Conservation (phyloP, 768 basidiomycete species). For the Lanmaoa rubissima region DNA sequence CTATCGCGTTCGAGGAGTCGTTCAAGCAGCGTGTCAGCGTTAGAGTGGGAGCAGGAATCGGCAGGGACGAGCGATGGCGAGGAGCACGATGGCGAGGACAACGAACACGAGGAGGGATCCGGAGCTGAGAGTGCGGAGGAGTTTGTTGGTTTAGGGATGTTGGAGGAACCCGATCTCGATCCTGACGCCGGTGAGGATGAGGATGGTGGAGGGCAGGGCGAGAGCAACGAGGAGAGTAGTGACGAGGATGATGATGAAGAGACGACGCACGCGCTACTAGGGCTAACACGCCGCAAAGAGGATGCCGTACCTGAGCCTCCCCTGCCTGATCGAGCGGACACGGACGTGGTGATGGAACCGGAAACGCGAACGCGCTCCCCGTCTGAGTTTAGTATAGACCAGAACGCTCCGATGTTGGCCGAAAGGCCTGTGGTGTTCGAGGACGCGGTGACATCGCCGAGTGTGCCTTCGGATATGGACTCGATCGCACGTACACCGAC, state of each 20-base stretch:
- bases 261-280: conserved; percentile 29
- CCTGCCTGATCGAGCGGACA: neutral
- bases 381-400: conserved; percentile 9
- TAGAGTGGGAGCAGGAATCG: conserved; percentile 22
- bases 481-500: conserved; percentile 25
- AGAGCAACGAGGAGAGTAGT: conserved; percentile 41
- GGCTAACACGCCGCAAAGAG: conserved; percentile 4
- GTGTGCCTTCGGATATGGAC: conserved; percentile 28
- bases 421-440: conserved; percentile 1
- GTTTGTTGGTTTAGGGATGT: conserved; percentile 33
- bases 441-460: conserved; percentile 21
- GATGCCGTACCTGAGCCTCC: neutral
- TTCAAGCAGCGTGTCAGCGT: conserved; percentile 48
- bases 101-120: conserved; percentile 24
- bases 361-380: conserved; percentile 3
- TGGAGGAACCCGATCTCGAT: conserved; percentile 14
- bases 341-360: conserved; percentile 1
- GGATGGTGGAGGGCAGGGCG: conserved; percentile 25
- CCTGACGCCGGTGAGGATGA: neutral
- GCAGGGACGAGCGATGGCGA: conserved; percentile 21
- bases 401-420: neutral
- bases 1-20: conserved; percentile 51
- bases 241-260: conserved; percentile 36
- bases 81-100: conserved; percentile 18
- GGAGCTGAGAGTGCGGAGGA: conserved; percentile 35